phyloP scores from a whole-genome alignment of 495 filamentous ascomycete genomes.

The Viridothelium virens region DNA sequence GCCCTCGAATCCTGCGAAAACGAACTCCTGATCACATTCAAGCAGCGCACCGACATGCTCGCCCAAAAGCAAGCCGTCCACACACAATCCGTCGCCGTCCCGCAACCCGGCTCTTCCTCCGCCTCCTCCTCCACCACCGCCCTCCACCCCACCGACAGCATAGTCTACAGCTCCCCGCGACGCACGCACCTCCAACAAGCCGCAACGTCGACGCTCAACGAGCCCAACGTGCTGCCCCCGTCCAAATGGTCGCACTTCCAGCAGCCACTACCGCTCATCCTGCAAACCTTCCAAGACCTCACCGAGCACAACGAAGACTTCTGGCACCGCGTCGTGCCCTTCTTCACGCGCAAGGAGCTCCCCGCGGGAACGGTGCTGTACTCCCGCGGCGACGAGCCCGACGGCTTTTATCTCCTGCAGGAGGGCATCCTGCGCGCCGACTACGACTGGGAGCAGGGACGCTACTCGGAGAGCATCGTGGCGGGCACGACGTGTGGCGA shows the following conservation, averaged over 20 bases:
- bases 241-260: constrained; percentile 73
- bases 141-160: constrained; percentile 31
- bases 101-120: background rate
- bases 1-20: constrained; percentile 94
- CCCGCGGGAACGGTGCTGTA: constrained; percentile 66
- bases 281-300: constrained; percentile 85
- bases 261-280: constrained; percentile 80
- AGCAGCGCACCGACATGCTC: constrained; percentile 37
- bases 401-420: constrained; percentile 88
- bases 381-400: constrained; percentile 41
- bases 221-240: constrained; percentile 40
- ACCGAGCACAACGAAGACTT: constrained; percentile 84
- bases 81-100: constrained; percentile 17
- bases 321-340: constrained; percentile 71
- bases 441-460: constrained; percentile 83
- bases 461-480: constrained; percentile 83
- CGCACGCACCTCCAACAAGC: constrained; percentile 67
- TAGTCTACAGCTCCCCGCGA: constrained; percentile 67
- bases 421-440: constrained; percentile 79
- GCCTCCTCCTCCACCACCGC: constrained; percentile 18
- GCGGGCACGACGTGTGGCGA: constrained; percentile 94
- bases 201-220: constrained; percentile 45
- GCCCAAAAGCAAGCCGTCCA: constrained; percentile 12
- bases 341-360: constrained; percentile 61
- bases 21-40: constrained; percentile 71